A percentile compares a stretch with the other conserved stretches of the same genome.
These are phyloP conservation scores for Arthrobotrys conoides DNA, from an alignment of 2,329 filamentous ascomycete genomes.

Conservation along the genomic window DNA sequence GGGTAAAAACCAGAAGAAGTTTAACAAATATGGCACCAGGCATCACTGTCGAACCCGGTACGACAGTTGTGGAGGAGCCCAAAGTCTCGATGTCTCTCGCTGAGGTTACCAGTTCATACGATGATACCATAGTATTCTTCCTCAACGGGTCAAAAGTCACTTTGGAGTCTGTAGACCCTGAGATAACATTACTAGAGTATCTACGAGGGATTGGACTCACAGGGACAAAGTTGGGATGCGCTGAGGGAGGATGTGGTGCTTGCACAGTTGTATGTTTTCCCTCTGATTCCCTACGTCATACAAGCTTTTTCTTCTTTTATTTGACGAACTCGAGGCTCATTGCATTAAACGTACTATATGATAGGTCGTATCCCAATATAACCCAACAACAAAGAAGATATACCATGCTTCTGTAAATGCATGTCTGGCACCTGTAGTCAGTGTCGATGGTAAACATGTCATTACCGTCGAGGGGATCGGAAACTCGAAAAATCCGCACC, in stretches of 20 bases:
- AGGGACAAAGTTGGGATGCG: constrained; percentile 95
- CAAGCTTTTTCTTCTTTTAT: background rate
- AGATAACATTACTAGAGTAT: constrained; percentile 92
- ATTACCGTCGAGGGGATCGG: constrained; percentile 98
- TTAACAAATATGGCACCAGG: constrained; percentile 73
- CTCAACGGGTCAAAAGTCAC: constrained; percentile 92
- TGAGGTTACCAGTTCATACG: constrained; percentile 80
- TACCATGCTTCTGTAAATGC: constrained; percentile 98
- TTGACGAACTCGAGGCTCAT: background rate
- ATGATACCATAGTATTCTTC: constrained; percentile 91
- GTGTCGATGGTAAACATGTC: constrained; percentile 96
- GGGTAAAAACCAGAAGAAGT: background rate
- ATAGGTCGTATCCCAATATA: constrained; percentile 87
- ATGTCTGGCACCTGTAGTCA: constrained; percentile 91
- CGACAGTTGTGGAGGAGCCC: constrained; percentile 69
- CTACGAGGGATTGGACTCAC: constrained; percentile 92
- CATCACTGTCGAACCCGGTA: constrained; percentile 69
- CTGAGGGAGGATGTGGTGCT: constrained; percentile 95
- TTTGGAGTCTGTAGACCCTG: constrained; percentile 85
- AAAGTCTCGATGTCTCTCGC: constrained; percentile 69
- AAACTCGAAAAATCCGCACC: constrained; percentile 86
- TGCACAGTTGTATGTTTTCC: constrained; percentile 81
- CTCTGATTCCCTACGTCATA: background rate
- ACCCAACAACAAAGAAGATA: constrained; percentile 90
- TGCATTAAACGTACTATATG: constrained; percentile 37